These are phyloP conservation scores for Mucor plumbeus DNA, from an alignment of 371 early-diverging fungal genomes.

Conservation along the genomic window DNA sequence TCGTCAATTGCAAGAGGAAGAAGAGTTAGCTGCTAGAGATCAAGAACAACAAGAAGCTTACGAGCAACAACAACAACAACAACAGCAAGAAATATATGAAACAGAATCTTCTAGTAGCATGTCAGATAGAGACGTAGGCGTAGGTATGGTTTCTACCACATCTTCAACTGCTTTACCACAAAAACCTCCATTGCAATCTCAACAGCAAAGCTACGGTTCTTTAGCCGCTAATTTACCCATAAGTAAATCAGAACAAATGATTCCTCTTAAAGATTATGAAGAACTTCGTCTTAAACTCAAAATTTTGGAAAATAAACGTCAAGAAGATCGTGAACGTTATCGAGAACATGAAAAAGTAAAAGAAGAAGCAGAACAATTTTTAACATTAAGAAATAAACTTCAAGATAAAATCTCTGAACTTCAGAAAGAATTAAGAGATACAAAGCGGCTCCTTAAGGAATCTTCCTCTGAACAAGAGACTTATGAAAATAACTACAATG, in stretches of 20 bases:
- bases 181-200: slow-evolving; percentile 17
- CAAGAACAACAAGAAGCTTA: slow-evolving; percentile 13
- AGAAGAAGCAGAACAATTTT: slow-evolving; percentile 76
- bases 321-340: slow-evolving; percentile 79
- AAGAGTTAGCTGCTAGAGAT: slow-evolving; percentile 15
- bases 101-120: background rate
- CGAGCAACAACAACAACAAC: slow-evolving; percentile 14
- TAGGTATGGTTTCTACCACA: slow-evolving; percentile 11
- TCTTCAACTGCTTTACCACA: slow-evolving; percentile 19
- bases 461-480: slow-evolving; percentile 61
- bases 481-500: slow-evolving; percentile 70
- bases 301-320: slow-evolving; percentile 80
- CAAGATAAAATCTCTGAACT: slow-evolving; percentile 71
- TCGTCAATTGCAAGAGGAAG: slow-evolving; percentile 18
- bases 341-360: slow-evolving; percentile 76
- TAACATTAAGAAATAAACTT: slow-evolving; percentile 72
- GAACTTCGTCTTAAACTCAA: slow-evolving; percentile 83
- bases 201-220: slow-evolving; percentile 38
- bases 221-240: slow-evolving; percentile 37
- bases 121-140: slow-evolving; percentile 6
- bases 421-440: slow-evolving; percentile 75
- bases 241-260: slow-evolving; percentile 49
- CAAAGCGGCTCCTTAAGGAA: slow-evolving; percentile 64
- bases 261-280: slow-evolving; percentile 76
- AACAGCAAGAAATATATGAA: slow-evolving; percentile 4